Percentiles rank a stretch among this genome's conserved stretches.
Evolutionary conservation across 2,329 filamentous ascomycete species (phyloP).

Genomic region (Xylaria sp.): DNA sequence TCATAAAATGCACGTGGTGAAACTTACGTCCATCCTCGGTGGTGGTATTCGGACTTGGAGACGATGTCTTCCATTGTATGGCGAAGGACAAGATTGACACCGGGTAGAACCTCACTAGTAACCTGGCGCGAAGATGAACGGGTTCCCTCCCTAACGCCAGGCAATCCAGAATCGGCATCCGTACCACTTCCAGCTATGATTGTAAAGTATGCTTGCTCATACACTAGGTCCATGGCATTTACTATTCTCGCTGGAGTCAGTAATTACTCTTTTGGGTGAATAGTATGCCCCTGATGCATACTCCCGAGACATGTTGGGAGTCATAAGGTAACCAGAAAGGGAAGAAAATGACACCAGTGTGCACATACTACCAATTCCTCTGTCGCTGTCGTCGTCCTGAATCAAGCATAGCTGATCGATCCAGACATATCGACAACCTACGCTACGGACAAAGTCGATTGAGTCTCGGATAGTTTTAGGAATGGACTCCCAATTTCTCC

Average conservation of each 20-base stretch:
- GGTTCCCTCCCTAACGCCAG: slow-evolving; percentile 32
- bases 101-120: slow-evolving; percentile 32
- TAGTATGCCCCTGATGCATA: too few species aligned
- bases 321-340: too few species aligned
- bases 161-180: slow-evolving; percentile 36
- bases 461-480: slow-evolving; percentile 38
- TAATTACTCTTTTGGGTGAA: too few species aligned
- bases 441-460: slow-evolving; percentile 34
- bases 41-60: slow-evolving; percentile 35
- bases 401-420: slow-evolving; percentile 38
- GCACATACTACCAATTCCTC: slow-evolving; percentile 33
- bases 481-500: slow-evolving; percentile 32
- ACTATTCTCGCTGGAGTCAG: too few species aligned
- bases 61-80: slow-evolving; percentile 38
- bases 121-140: slow-evolving; percentile 30
- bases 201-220: slow-evolving; percentile 38
- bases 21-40: slow-evolving; percentile 40
- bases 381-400: slow-evolving; percentile 37
- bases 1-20: not conserved
- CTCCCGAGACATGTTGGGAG: too few species aligned
- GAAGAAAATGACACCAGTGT: too few species aligned
- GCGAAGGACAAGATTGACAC: slow-evolving; percentile 35
- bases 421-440: slow-evolving; percentile 38
- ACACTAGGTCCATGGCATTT: slow-evolving; percentile 39
- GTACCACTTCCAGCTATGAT: slow-evolving; percentile 37